phyloP scores from a whole-genome alignment of 345 rosid species.

The Gossypium anomalum region DNA sequence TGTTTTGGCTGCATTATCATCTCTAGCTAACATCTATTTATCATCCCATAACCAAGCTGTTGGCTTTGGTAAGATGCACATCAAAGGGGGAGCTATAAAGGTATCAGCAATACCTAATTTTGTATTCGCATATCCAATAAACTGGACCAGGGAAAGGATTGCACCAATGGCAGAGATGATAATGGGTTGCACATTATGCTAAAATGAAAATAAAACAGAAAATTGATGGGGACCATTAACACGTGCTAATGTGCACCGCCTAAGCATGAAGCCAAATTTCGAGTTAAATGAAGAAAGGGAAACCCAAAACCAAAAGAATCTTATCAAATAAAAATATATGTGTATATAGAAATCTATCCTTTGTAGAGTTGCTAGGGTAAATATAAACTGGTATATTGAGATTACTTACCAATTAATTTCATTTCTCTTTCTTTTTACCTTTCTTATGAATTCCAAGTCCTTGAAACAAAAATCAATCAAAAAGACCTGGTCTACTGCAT shows the following conservation, averaged over 20 bases:
- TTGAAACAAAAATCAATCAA: background rate
- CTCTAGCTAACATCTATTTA: background rate
- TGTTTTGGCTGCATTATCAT: background rate
- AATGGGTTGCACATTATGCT: constrained; percentile 10
- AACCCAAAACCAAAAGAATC: background rate
- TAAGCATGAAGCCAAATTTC: constrained; percentile 5
- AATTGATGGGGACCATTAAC: constrained; percentile 15
- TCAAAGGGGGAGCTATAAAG: background rate
- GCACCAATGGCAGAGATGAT: constrained; percentile 7
- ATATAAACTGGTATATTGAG: background rate
- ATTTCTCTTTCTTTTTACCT: background rate
- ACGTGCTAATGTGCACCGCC: constrained; percentile 14
- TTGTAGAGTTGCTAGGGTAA: background rate
- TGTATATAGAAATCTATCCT: background rate
- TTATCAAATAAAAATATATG: background rate
- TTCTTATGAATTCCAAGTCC: background rate
- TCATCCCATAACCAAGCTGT: background rate
- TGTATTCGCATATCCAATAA: background rate
- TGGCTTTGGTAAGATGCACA: background rate
- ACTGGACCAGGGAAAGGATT: constrained; percentile 4
- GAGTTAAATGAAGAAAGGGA: constrained; percentile 8
- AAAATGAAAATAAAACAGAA: background rate
- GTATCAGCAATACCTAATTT: background rate
- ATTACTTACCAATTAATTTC: background rate
- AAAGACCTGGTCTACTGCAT: constrained; percentile 7